Evolutionary conservation across 345 rosid genomes (phyloP).

Genomic region (Eucalyptus tenuipes): DNA sequence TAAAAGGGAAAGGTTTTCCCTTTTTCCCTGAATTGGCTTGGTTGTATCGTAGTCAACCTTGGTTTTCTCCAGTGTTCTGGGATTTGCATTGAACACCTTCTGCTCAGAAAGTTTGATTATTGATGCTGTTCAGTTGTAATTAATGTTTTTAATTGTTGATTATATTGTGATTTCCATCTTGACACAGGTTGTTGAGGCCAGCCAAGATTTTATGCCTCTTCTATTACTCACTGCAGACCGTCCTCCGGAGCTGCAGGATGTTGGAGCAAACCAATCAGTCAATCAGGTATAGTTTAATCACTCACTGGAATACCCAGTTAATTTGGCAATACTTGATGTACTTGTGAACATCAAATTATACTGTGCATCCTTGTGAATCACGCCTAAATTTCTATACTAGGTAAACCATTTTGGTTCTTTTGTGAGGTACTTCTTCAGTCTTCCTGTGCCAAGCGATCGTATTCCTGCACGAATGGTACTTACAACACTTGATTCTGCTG

Average conservation of each 20-base stretch:
- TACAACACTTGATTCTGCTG: conserved; percentile 82
- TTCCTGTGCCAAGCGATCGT: conserved; percentile 73
- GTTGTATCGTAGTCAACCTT: background rate
- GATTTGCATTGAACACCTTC: background rate
- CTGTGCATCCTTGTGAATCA: background rate
- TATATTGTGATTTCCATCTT: background rate
- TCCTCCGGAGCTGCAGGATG: conserved; percentile 87
- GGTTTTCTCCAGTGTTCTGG: background rate
- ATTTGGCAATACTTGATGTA: background rate
- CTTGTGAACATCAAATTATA: background rate
- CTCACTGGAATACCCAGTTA: background rate
- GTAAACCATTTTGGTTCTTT: conserved; percentile 90
- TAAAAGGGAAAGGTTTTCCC: background rate
- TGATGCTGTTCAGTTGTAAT: background rate
- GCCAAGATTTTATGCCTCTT: conserved; percentile 88
- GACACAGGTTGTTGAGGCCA: conserved; percentile 90
- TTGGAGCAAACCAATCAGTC: conserved; percentile 92
- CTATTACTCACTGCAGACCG: conserved; percentile 91
- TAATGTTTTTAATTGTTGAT: background rate
- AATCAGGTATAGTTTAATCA: conserved; percentile 45
- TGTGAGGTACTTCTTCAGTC: conserved; percentile 80
- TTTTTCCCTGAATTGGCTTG: background rate
- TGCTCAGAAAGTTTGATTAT: background rate
- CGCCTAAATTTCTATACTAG: conserved; percentile 21
- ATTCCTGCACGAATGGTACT: conserved; percentile 82